Evolutionary conservation across 257 asterid species (phyloP), one percentile per base, ranked within the genome.

Genomic region (Jaltomata sinuosa): DNA sequence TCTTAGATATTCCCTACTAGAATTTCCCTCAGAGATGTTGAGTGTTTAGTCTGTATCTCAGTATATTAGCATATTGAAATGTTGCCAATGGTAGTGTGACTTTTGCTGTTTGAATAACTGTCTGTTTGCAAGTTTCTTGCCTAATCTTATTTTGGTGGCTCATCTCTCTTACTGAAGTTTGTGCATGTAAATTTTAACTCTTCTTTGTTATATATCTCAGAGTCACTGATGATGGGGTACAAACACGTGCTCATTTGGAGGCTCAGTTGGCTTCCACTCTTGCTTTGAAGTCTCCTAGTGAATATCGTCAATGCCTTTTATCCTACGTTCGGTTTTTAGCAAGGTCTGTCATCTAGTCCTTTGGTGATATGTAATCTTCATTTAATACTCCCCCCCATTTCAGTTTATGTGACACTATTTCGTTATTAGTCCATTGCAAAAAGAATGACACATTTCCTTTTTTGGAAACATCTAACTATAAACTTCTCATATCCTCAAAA

Each of bases 181-280:
- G 81, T 76, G 61, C 81, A 10, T 36, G 50, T 68, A 67, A 69
- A 10, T 12, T 18, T 36, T 38, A 36, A 68, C 7, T 21, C 64
- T 84, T 80, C 69, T 81, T 82, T 81, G 71, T 57, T 77, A 27
- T 67, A 82, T 49, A 83, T 87, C 87, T 87, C 92, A 97, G 98
- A 88, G 95, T 90, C 85, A 95, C 97, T 59, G 99, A 97, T 68
- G 99, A 97, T 29, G 98, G 98, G 57, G 84, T 93, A 87, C 99
- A 95, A 88, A 95, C 98, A 85, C 97, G 99, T 79, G 97, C 97
- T 79, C 96, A 97, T 91, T 91, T 97, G 94, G 99, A 97, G 91
- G 88, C 98, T 80, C 99, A 95, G 87, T 85, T 97, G 85, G 97
- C 97, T 54, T 95, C 98, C 42, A 95, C 99, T n/a, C 80, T 97